Base-by-base conservation (phyloP, 768 basidiomycete species). In the Albatrellus ellisii region DNA sequence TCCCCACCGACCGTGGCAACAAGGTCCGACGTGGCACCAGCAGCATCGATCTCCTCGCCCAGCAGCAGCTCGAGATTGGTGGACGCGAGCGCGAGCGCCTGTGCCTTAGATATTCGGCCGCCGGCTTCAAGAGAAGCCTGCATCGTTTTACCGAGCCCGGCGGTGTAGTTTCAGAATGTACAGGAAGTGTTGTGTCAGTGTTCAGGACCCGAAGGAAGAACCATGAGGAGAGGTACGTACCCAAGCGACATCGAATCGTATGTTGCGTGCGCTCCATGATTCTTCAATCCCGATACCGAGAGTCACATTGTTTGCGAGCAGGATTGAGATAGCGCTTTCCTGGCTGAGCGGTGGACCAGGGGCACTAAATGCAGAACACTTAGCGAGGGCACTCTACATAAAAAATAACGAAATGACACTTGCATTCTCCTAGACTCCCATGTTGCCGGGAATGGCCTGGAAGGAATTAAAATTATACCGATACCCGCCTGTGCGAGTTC, bases 191-290 rank as follows among this genome's bases (percentile, higher is more conserved):
- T n/a, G n/a, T 38, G 17, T 42, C 41, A 42, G 24, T 6, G 21
- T 26, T 35, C 20, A 33, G 33, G 12, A 25, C 24, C 22, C 33
- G 22, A 41, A 35, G 18, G 37, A 22, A 46, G 38, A 34, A 44
- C n/a, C 14, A 29, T 42, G 28, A 38, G 49, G 50, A 14, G 46
- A 21, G n/a, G 39, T 15, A 62, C 75, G 51, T 47, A 80, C 84
- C 89, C 90, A 92, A 32, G 74, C 83, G 24, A 76, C 60, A 48
- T 94, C 88, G 49, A 89, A 84, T 12, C 81, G 73, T 8, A 81
- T 68, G 54, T 81, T 87, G 20, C 84, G 73, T 6, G 82, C 79
- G 21, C 70, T 66, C 80, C 79, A 88, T 29, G 71, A 70, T 46
- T 77, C 74, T 34, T 68, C 59, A 35, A 78, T 65, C 14, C 80